Conservation (phyloP, 345 rosid species). For the Sisymbrium irio region DNA sequence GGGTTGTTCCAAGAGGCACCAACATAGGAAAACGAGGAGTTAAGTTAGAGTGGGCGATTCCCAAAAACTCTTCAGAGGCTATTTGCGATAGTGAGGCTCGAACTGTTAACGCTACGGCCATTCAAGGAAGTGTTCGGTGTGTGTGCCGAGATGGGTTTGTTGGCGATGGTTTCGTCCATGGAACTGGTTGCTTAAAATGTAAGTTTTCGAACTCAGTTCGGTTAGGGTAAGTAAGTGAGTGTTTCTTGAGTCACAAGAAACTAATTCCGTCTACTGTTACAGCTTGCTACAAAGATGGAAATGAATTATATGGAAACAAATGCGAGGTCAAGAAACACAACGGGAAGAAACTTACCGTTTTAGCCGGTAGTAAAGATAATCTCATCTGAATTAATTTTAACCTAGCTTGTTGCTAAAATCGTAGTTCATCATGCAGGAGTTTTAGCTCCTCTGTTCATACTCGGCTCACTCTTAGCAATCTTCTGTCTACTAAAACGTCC, state of each 20-base stretch:
- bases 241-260: constrained; percentile 13
- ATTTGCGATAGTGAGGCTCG: constrained; percentile 48
- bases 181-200: constrained; percentile 71
- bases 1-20: constrained; percentile 62
- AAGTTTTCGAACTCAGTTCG: constrained; percentile 12
- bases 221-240: not conserved
- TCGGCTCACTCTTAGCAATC: constrained; percentile 49
- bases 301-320: constrained; percentile 47
- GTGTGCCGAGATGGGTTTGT: constrained; percentile 61
- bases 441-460: constrained; percentile 36
- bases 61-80: constrained; percentile 43
- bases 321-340: constrained; percentile 41
- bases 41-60: constrained; percentile 83
- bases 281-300: constrained; percentile 66
- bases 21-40: constrained; percentile 65
- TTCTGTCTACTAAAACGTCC: constrained; percentile 55
- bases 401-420: not conserved
- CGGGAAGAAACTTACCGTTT: constrained; percentile 44
- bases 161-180: constrained; percentile 70
- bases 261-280: constrained; percentile 2
- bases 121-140: constrained; percentile 64
- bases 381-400: not conserved
- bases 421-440: constrained; percentile 22
- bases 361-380: constrained; percentile 50
- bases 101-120: constrained; percentile 57